Percentiles rank a stretch among this genome's conserved stretches.
These are phyloP conservation scores for Alternaria conjuncta DNA, from an alignment of 2,329 filamentous ascomycete species.

Conservation along the genomic window DNA sequence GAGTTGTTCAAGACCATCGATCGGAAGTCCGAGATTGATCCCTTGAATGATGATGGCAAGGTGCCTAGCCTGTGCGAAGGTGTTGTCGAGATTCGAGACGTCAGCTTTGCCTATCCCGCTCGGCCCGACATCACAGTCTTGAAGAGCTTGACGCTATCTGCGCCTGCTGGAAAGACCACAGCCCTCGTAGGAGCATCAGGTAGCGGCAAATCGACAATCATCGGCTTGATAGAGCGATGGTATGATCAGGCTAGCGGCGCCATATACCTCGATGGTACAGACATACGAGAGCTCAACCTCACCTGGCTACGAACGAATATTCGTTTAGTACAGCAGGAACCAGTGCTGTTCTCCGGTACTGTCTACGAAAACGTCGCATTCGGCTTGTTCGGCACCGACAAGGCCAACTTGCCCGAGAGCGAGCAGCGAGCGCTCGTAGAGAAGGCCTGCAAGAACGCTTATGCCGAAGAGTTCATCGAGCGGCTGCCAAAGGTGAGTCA, in stretches of 20 bases:
- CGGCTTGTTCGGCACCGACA: slow-evolving; percentile 74
- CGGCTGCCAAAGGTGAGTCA: slow-evolving; percentile 56
- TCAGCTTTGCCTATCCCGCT: slow-evolving; percentile 94
- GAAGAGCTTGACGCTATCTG: slow-evolving; percentile 76
- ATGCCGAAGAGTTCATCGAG: slow-evolving; percentile 89
- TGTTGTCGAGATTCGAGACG: slow-evolving; percentile 75
- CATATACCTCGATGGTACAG: slow-evolving; percentile 51
- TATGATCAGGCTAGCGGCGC: slow-evolving; percentile 42
- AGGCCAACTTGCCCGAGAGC: slow-evolving; percentile 55
- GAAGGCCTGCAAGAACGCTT: slow-evolving; percentile 86
- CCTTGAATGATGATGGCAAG: slow-evolving; percentile 32
- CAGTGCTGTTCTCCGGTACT: slow-evolving; percentile 84
- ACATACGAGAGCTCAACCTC: slow-evolving; percentile 81
- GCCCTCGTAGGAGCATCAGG: slow-evolving; percentile 93
- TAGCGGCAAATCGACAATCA: slow-evolving; percentile 91
- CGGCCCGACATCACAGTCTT: slow-evolving; percentile 88
- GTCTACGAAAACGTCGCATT: slow-evolving; percentile 88
- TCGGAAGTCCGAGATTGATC: slow-evolving; percentile 79
- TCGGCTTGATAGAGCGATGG: slow-evolving; percentile 70
- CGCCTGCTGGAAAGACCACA: slow-evolving; percentile 89
- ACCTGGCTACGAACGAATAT: slow-evolving; percentile 92
- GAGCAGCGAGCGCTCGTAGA: slow-evolving; percentile 75
- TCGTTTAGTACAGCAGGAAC: slow-evolving; percentile 89
- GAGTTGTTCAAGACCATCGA: slow-evolving; percentile 67
- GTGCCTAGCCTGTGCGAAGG: slow-evolving; percentile 32